Percentiles rank a stretch among this genome's conserved stretches.
Conservation (phyloP, 1,284 basidiomycete genomes). For the Bondarzewia mesenterica region DNA sequence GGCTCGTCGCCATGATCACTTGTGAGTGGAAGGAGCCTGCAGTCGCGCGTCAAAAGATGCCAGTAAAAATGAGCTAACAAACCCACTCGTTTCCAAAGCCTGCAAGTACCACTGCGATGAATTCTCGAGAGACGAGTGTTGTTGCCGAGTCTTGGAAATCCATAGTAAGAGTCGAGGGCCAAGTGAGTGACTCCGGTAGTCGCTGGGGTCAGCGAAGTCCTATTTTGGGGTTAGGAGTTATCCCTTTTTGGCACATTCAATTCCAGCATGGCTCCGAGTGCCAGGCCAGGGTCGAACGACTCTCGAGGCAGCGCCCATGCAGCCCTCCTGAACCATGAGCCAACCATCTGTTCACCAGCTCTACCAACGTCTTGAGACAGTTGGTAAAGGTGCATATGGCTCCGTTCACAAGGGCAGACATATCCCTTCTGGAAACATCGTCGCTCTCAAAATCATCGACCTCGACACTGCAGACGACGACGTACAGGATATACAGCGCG, state of each 20-base stretch:
- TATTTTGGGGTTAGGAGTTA: not conserved
- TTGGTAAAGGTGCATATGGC: slow-evolving; percentile 93
- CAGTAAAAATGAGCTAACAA: not conserved
- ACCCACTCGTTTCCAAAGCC: slow-evolving; percentile 84
- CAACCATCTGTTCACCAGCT: slow-evolving; percentile 32
- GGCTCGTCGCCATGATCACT: slow-evolving; percentile 67
- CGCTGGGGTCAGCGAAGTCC: not conserved
- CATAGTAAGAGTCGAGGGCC: slow-evolving; percentile 29
- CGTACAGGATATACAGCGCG: slow-evolving; percentile 93
- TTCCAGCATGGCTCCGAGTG: too few relatives aligned
- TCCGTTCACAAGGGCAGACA: slow-evolving; percentile 94
- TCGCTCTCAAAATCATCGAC: slow-evolving; percentile 97
- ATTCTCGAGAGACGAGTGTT: slow-evolving; percentile 55
- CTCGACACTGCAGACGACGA: slow-evolving; percentile 97
- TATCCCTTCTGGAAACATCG: slow-evolving; percentile 75
- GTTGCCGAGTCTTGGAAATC: slow-evolving; percentile 51
- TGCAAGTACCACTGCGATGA: slow-evolving; percentile 77
- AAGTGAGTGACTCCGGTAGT: not conserved
- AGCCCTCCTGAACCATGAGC: slow-evolving; percentile 6
- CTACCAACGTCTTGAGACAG: slow-evolving; percentile 48
- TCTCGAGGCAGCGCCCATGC: too few relatives aligned
- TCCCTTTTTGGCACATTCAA: too few relatives aligned
- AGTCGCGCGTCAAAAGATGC: slow-evolving; percentile 12
- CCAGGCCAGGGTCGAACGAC: too few relatives aligned
- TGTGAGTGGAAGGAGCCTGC: slow-evolving; percentile 65